A percentile compares a stretch with the other conserved stretches of the same genome.
These are phyloP conservation scores for Erysimum cheiranthoides DNA, from an alignment of 345 rosid species.

Conservation along the genomic window DNA sequence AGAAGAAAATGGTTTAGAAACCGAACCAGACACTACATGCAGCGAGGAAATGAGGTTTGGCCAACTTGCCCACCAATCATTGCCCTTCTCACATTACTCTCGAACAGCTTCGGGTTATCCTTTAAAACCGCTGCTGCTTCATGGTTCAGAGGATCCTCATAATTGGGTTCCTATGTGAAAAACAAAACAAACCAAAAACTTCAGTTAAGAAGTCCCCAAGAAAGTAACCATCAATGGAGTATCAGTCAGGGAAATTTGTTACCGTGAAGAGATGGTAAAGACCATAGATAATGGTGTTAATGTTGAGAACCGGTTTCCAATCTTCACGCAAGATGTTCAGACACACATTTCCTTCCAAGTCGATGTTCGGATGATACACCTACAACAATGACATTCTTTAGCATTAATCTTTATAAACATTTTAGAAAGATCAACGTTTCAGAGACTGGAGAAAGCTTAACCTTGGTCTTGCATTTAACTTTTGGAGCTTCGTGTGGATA, in stretches of 20 bases:
- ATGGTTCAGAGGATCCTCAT: conserved; percentile 84
- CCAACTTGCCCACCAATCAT: conserved; percentile 77
- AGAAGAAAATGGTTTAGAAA: neutral
- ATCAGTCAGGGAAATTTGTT: conserved; percentile 29
- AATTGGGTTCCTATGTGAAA: conserved; percentile 71
- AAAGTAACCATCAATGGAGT: neutral
- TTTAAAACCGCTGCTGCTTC: conserved; percentile 83
- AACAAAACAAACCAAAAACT: neutral
- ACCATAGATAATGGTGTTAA: conserved; percentile 89
- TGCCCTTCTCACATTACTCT: conserved; percentile 63
- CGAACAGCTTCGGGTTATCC: conserved; percentile 66
- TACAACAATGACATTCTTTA: conserved; percentile 27
- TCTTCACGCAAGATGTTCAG: conserved; percentile 93
- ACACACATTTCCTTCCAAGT: conserved; percentile 96
- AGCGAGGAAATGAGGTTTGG: conserved; percentile 57
- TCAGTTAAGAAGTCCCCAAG: neutral
- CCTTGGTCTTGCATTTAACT: conserved; percentile 95
- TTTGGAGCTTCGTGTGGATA: conserved; percentile 93
- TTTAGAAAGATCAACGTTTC: neutral
- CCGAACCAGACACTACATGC: conserved; percentile 49
- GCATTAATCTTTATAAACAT: neutral
- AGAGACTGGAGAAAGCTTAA: conserved; percentile 25
- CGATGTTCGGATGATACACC: conserved; percentile 97
- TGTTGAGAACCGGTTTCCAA: conserved; percentile 97
- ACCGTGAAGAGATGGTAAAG: conserved; percentile 93